Conservation (phyloP, 176 grass and related monocot species). For the Oryza meyeriana region DNA sequence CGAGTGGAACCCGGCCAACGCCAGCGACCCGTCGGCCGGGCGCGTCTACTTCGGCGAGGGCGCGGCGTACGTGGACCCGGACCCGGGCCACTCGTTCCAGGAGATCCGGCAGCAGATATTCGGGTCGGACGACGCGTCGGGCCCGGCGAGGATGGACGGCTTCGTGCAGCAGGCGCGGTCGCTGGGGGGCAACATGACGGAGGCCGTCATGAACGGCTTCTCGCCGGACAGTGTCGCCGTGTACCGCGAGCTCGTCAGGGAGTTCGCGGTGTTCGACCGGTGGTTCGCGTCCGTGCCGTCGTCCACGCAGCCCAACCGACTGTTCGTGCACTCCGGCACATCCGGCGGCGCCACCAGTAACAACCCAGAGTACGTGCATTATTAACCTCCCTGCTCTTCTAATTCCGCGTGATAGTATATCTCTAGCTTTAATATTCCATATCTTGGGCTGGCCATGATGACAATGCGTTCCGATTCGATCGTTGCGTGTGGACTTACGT, state of each 20-base stretch:
- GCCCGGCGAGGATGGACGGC: slow-evolving; percentile 57
- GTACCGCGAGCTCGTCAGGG: slow-evolving; percentile 65
- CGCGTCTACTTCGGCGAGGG: slow-evolving; percentile 80
- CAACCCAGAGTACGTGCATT: slow-evolving; percentile 37
- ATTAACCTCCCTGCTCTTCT: no score
- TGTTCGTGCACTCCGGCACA: slow-evolving; percentile 86
- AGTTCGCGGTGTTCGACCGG: slow-evolving; percentile 90
- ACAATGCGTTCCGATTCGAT: background rate
- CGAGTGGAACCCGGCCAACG: slow-evolving; percentile 72
- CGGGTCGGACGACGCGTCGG: slow-evolving; percentile 66
- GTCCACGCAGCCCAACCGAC: slow-evolving; percentile 89
- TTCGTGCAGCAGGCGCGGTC: slow-evolving; percentile 89
- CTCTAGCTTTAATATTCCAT: background rate
- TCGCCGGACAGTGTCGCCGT: slow-evolving; percentile 73
- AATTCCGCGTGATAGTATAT: background rate
- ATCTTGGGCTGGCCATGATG: background rate
- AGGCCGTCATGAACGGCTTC: slow-evolving; percentile 88
- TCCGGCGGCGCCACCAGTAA: slow-evolving; percentile 89
- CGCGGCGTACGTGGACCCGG: slow-evolving; percentile 86
- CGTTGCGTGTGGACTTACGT: background rate
- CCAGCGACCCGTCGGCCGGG: slow-evolving; percentile 35
- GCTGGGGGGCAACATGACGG: slow-evolving; percentile 60
- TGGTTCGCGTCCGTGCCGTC: slow-evolving; percentile 94
- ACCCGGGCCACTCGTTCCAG: slow-evolving; percentile 97
- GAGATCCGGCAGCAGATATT: slow-evolving; percentile 94